Conservation (phyloP, 2,329 filamentous ascomycete genomes). For the Aspergillus quadrilineatus region DNA sequence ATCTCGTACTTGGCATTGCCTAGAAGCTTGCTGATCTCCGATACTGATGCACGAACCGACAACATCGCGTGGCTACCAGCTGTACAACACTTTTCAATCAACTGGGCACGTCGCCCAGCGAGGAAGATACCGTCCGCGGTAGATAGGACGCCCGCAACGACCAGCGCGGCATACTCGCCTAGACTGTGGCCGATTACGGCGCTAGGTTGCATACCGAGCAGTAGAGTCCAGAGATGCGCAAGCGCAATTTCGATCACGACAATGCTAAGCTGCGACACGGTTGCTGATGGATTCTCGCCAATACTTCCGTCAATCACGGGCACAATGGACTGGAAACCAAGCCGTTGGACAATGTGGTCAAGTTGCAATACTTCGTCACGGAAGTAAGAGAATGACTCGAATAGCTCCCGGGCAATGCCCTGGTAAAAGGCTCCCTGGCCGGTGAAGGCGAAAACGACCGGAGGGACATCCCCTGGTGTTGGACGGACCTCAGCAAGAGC, state of each 20-base stretch:
- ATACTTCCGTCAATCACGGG: slow-evolving; percentile 28
- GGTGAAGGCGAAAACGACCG: slow-evolving; percentile 14
- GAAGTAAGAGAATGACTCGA: slow-evolving; percentile 20
- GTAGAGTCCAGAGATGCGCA: slow-evolving; percentile 28
- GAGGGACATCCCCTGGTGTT: slow-evolving; percentile 27
- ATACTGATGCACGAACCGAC: slow-evolving; percentile 50
- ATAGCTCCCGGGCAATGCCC: slow-evolving; percentile 26
- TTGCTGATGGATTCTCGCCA: slow-evolving; percentile 37
- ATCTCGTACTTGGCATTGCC: slow-evolving; percentile 41
- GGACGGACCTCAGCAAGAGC: slow-evolving; percentile 55
- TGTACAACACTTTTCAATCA: slow-evolving; percentile 65
- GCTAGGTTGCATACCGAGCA: slow-evolving; percentile 28
- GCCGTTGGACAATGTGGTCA: slow-evolving; percentile 21
- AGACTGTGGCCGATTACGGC: slow-evolving; percentile 57
- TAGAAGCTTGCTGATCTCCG: slow-evolving; percentile 41
- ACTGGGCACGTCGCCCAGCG: slow-evolving; percentile 66
- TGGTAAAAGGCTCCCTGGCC: slow-evolving; percentile 14
- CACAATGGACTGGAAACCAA: slow-evolving; percentile 29
- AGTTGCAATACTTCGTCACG: slow-evolving; percentile 24
- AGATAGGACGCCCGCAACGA: slow-evolving; percentile 35
- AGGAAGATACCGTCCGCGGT: slow-evolving; percentile 55
- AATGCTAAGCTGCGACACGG: slow-evolving; percentile 38
- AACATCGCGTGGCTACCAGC: slow-evolving; percentile 67
- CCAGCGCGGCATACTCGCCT: slow-evolving; percentile 40
- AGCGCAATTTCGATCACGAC: slow-evolving; percentile 44